phyloP scores from a whole-genome alignment of 73 alveolate genomes.

The Tetrahymena borealis region DNA sequence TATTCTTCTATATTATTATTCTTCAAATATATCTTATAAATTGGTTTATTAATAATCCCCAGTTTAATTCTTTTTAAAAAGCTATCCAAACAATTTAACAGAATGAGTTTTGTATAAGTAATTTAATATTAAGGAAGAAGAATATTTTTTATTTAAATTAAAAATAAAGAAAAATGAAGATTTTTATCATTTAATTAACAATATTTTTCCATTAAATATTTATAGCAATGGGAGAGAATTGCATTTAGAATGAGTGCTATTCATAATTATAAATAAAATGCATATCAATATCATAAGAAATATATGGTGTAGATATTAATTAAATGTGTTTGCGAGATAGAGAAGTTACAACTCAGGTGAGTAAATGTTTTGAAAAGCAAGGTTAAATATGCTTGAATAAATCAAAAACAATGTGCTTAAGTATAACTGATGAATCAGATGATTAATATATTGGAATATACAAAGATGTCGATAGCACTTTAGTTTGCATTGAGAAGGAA shows the following conservation, averaged over 20 bases:
- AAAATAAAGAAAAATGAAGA: background rate
- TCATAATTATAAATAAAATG: background rate
- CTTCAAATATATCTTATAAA: no score
- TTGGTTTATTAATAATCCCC: no score
- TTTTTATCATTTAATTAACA: background rate
- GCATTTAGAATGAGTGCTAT: background rate
- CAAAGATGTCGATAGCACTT: background rate
- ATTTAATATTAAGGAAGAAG: background rate
- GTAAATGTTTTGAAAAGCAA: background rate
- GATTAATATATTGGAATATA: background rate
- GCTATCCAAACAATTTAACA: no score
- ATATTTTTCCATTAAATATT: background rate
- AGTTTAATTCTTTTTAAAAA: no score
- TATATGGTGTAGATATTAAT: background rate
- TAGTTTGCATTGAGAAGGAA: background rate
- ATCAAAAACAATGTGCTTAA: background rate
- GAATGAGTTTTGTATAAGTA: no score
- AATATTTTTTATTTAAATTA: background rate
- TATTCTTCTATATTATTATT: no score
- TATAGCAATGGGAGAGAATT: background rate
- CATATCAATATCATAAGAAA: background rate
- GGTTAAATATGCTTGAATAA: background rate
- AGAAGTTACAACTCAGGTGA: background rate
- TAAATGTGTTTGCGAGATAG: background rate
- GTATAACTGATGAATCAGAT: background rate